phyloP scores from a whole-genome alignment of 176 grass and related monocot species.

The Lolium perenne region DNA sequence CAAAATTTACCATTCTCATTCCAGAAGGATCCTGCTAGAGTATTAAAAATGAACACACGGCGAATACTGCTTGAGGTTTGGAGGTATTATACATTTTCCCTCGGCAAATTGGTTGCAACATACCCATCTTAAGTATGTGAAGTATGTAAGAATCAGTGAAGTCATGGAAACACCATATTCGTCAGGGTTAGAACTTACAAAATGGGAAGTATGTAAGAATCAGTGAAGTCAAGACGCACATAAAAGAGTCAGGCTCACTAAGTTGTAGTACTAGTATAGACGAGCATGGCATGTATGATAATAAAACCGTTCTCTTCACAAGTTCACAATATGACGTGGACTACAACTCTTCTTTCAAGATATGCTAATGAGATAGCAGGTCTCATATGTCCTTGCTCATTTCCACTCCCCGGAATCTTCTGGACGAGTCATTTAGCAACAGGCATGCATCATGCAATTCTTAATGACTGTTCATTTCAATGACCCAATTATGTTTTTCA shows the following conservation, averaged over 20 bases:
- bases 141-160: too few species aligned
- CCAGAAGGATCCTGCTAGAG: conserved; percentile 85
- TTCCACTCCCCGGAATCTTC: not conserved
- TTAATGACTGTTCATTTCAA: not conserved
- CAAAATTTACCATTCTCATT: conserved; percentile 36
- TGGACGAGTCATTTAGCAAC: not conserved
- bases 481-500: not conserved
- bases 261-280: not conserved
- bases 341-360: not conserved
- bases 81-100: conserved; percentile 62
- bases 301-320: not conserved
- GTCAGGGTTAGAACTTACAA: not conserved
- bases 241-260: not conserved
- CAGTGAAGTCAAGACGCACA: not conserved
- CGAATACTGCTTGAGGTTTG: conserved; percentile 77
- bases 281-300: not conserved
- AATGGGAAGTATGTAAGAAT: not conserved
- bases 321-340: not conserved
- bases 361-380: not conserved
- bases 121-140: not conserved
- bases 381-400: not conserved
- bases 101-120: not conserved
- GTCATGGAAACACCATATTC: not conserved
- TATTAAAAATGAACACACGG: conserved; percentile 78
- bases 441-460: not conserved